Percentiles rank a stretch among this genome's conserved stretches.
Conservation (phyloP, 306 rosid species). For the Biancaea sappan region DNA sequence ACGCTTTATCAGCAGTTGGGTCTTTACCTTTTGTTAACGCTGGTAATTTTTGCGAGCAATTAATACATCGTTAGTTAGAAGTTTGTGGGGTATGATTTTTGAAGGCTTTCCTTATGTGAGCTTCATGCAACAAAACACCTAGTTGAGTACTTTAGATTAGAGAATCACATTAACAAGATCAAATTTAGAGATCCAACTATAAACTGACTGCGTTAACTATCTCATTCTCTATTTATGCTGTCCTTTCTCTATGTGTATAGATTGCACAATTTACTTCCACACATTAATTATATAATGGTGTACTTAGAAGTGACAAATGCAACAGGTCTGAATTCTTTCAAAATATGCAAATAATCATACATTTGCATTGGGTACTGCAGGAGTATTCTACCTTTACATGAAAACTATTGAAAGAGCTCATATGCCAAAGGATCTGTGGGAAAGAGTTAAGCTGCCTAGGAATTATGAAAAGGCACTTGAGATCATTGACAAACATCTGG, state of each 20-base stretch:
- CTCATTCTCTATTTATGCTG: not conserved
- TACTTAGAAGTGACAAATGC: not conserved
- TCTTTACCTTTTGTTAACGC: not conserved
- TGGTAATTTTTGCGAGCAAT: not conserved
- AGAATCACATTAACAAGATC: not conserved
- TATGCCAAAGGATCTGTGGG: conserved; percentile 89
- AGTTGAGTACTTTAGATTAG: not conserved
- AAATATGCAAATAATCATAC: conserved; percentile 23
- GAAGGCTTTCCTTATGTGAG: not conserved
- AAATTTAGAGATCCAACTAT: not conserved
- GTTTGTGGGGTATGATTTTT: conserved; percentile 15
- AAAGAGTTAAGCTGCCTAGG: conserved; percentile 89
- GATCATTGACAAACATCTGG: conserved; percentile 85
- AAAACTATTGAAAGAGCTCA: conserved; percentile 97
- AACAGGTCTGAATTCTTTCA: not conserved
- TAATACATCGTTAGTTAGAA: not conserved
- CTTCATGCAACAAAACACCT: not conserved
- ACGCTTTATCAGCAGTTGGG: not conserved
- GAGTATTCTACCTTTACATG: conserved; percentile 93
- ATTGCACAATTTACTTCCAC: conserved; percentile 12
- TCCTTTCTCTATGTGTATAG: not conserved
- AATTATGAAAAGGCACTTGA: conserved; percentile 89
- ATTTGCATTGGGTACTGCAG: conserved; percentile 47
- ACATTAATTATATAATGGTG: not conserved
- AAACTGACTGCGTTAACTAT: not conserved